Conservation (phyloP, 1,284 basidiomycete species). For the Ceratobasidium sp. region DNA sequence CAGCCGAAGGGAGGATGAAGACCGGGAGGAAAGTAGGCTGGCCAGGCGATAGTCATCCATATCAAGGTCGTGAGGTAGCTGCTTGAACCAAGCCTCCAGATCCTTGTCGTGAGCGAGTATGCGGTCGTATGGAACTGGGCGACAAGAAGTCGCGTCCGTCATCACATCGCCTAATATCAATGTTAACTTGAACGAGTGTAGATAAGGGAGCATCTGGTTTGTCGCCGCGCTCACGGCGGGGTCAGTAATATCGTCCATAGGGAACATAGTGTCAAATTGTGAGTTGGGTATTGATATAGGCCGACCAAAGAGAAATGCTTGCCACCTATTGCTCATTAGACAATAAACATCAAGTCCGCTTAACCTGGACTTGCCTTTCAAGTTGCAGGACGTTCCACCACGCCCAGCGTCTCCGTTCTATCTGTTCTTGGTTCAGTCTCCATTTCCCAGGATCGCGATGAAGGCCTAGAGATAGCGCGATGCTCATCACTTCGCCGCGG, state of each 20-base stretch:
- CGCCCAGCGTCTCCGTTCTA: constrained; percentile 81
- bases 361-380: constrained; percentile 65
- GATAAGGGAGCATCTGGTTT: constrained; percentile 66
- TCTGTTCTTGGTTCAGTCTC: constrained; percentile 70
- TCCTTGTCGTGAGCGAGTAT: constrained; percentile 75
- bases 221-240: constrained; percentile 23
- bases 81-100: constrained; percentile 75
- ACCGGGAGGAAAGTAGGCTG: constrained; percentile 67
- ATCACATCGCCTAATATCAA: constrained; percentile 82
- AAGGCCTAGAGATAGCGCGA: constrained; percentile 80
- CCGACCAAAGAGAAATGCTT: constrained; percentile 84
- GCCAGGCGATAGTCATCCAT: constrained; percentile 78
- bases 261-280: constrained; percentile 81
- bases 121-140: constrained; percentile 74
- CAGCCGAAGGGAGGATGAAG: constrained; percentile 63
- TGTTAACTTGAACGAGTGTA: constrained; percentile 78
- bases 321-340: constrained; percentile 66
- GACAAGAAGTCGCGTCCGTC: constrained; percentile 80
- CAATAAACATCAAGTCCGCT: constrained; percentile 14
- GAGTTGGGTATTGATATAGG: constrained; percentile 76
- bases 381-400: constrained; percentile 86
- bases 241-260: constrained; percentile 54
- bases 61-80: constrained; percentile 73
- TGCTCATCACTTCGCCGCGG: constrained; percentile 73
- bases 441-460: constrained; percentile 82